These are phyloP conservation scores for Citrus trifoliata DNA, from an alignment of 345 rosid species.

Conservation along the genomic window DNA sequence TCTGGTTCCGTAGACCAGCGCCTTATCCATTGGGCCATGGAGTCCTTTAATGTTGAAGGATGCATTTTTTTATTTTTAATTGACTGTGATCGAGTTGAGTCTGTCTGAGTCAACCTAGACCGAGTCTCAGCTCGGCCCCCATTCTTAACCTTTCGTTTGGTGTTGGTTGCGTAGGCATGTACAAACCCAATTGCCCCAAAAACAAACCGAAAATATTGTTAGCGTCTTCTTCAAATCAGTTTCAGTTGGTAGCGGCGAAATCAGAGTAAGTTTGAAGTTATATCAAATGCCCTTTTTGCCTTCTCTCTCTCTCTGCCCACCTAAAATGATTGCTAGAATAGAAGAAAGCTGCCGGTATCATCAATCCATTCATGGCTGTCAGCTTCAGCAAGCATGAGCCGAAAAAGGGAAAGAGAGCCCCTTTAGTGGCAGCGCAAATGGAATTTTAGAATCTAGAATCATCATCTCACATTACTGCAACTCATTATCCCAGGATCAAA, in stretches of 20 bases:
- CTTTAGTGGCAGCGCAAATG: no score
- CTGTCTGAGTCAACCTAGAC: not conserved
- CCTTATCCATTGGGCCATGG: slow-evolving; percentile 68
- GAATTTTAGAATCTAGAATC: no score
- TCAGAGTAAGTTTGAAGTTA: not conserved
- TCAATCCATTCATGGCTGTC: no score
- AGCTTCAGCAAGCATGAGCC: no score
- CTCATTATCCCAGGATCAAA: no score
- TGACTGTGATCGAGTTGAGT: rapidly evolving
- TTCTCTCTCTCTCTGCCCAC: no score
- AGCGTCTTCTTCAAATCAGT: not conserved
- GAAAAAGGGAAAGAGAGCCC: no score
- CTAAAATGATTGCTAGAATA: no score
- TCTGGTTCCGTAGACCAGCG: slow-evolving; percentile 73
- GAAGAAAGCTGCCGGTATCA: no score
- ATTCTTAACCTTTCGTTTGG: not conserved
- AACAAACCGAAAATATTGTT: not conserved
- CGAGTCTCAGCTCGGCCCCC: not conserved
- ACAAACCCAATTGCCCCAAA: not conserved
- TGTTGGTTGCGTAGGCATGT: not conserved
- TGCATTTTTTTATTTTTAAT: rapidly evolving
- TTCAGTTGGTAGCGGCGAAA: not conserved
- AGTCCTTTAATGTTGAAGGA: not conserved
- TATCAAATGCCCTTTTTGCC: not conserved
- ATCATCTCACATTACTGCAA: no score